Conservation (phyloP, 345 rosid genomes). For the Camelina sativa region DNA sequence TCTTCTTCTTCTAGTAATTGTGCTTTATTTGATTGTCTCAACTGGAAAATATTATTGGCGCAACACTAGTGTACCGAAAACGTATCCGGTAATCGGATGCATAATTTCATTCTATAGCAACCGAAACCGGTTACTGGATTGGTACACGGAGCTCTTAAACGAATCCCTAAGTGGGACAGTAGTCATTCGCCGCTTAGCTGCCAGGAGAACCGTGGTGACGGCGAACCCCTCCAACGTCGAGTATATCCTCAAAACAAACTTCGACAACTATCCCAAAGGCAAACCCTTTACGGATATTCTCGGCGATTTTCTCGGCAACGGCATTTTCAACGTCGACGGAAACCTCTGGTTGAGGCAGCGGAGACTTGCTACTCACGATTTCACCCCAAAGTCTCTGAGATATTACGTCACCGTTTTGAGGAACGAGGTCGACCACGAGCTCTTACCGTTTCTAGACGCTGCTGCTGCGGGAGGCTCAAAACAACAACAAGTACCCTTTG, state of each 20-base stretch:
- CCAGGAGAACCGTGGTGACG: constrained; percentile 67
- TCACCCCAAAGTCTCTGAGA: constrained; percentile 53
- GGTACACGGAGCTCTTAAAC: constrained; percentile 75
- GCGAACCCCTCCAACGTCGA: constrained; percentile 78
- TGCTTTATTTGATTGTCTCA: background rate
- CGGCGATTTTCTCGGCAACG: constrained; percentile 77
- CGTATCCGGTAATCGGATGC: constrained; percentile 75
- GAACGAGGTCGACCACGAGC: constrained; percentile 51
- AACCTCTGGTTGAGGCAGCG: constrained; percentile 67
- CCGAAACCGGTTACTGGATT: constrained; percentile 68
- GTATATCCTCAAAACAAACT: constrained; percentile 81
- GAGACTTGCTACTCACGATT: constrained; percentile 58
- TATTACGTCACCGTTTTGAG: constrained; percentile 45
- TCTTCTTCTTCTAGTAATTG: constrained; percentile 8
- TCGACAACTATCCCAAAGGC: constrained; percentile 85
- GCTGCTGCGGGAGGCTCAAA: constrained; percentile 26
- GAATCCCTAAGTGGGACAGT: constrained; percentile 63
- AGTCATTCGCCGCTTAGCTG: constrained; percentile 63
- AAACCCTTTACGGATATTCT: constrained; percentile 85
- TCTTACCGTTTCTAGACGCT: constrained; percentile 57
- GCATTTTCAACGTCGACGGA: constrained; percentile 74
- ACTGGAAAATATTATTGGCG: constrained; percentile 14
- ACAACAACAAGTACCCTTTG: constrained; percentile 33
- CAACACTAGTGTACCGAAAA: constrained; percentile 45
- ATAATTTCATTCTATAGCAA: constrained; percentile 68